Evolutionary conservation across 2,329 filamentous ascomycete species (phyloP).

Genomic region (Epichloe sylvatica): DNA sequence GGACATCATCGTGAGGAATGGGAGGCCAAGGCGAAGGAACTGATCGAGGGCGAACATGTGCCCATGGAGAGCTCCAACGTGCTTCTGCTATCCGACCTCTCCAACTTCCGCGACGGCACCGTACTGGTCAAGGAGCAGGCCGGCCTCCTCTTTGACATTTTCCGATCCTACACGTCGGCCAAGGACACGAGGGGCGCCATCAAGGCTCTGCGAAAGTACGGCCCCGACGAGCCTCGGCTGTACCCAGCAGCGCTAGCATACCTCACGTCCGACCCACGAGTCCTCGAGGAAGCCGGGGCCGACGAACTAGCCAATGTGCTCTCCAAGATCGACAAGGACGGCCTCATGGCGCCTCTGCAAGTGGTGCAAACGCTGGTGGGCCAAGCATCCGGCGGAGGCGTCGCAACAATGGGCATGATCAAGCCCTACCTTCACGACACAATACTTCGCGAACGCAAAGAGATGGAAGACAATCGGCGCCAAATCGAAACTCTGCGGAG

Average conservation of each 20-base stretch:
- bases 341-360: constrained; percentile 88
- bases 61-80: constrained; percentile 93
- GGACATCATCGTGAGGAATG: constrained; percentile 55
- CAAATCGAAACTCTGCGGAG: constrained; percentile 71
- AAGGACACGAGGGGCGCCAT: constrained; percentile 86
- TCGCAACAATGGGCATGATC: constrained; percentile 95
- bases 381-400: constrained; percentile 35
- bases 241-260: constrained; percentile 89
- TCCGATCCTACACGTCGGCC: constrained; percentile 85
- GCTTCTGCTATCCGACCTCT: constrained; percentile 79
- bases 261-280: constrained; percentile 69
- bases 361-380: constrained; percentile 83
- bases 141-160: constrained; percentile 84
- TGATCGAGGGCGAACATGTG: constrained; percentile 68
- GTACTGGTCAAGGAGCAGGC: constrained; percentile 89
- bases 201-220: constrained; percentile 81
- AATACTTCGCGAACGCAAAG: constrained; percentile 74
- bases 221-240: constrained; percentile 75
- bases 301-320: constrained; percentile 72
- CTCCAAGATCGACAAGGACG: constrained; percentile 74
- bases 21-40: constrained; percentile 78
- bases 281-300: constrained; percentile 70
- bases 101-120: constrained; percentile 79
- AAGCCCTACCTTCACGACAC: constrained; percentile 84
- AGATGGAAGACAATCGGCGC: constrained; percentile 67